Evolutionary conservation across 2,329 filamentous ascomycete species (phyloP), one percentile per base, ranked within the genome.

Genomic region (Thielaviopsis populi): DNA sequence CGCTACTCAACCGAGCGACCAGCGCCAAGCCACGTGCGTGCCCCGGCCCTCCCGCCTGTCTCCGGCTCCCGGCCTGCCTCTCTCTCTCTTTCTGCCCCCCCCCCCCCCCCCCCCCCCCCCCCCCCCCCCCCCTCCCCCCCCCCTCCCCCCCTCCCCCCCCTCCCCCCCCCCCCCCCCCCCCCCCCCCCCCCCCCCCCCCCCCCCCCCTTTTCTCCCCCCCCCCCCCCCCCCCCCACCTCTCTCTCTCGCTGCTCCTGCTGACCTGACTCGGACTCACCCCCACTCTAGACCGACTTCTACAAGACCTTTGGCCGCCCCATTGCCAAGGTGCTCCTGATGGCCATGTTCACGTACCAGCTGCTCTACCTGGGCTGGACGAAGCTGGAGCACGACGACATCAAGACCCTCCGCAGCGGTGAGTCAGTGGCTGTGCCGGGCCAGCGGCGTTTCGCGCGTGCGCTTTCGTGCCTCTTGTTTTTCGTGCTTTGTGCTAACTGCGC

Each of bases 311-410:
- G 84, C 46, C 80, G 86, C 1, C 88, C 89, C 2, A 78, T 92
- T 56, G 80, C 83, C 62, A 92, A 91, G 75, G 84, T 84, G 63
- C 82, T 89, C 68, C 78, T 92, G 43, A 80, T 87, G 70, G 87
- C 89, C 63, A 80, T 91, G 63, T 84, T 89, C 70, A 87, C 85
- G 1, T 94, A 92, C 73, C 89, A 94, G 74, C 69, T 88, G n/a
- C 74, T 80, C 15, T 92, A 91, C 74, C 89, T 83, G 76, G 76
- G 75, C 15, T 94, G 89, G 89, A 72, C 82, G 43, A 88, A 86
- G 73, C 77, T 92, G 61, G 88, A 91, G 73, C 80, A 81, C 41
- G 79, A 88, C 63, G 89, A 94, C 75, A 77, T 82, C 64, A 65
- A 62, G 43, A 24, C 41, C 0, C 15, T 43, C 15, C 66, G 64